Percentiles rank a stretch among this genome's conserved stretches.
Conservation (phyloP, 176 grass and related monocot species). For the Raddia guianensis region DNA sequence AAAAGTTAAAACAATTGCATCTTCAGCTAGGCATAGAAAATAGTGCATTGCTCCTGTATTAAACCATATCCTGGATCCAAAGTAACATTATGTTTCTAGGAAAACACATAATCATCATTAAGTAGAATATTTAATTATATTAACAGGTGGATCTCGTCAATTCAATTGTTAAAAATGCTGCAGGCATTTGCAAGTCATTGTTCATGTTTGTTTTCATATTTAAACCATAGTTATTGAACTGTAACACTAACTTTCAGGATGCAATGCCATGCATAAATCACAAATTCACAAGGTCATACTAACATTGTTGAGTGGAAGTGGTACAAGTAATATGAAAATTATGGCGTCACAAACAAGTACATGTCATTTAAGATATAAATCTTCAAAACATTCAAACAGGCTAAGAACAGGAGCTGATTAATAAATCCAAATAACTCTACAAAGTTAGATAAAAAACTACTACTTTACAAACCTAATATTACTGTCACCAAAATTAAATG, state of each 20-base stretch:
- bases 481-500: slow-evolving; percentile 25
- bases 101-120: neutral
- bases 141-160: neutral
- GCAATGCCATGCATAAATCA: slow-evolving; percentile 28
- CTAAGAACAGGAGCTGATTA: slow-evolving; percentile 1
- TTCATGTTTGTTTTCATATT: slow-evolving; percentile 3
- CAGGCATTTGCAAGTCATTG: slow-evolving; percentile 18
- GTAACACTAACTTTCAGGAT: slow-evolving; percentile 17
- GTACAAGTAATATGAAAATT: slow-evolving; percentile 25
- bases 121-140: slow-evolving; percentile 13
- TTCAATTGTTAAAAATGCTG: neutral
- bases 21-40: slow-evolving; percentile 6
- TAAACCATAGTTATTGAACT: neutral
- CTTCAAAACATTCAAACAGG: slow-evolving; percentile 20
- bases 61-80: slow-evolving; percentile 13
- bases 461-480: slow-evolving; percentile 21
- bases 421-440: neutral
- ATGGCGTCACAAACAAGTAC: slow-evolving; percentile 19
- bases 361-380: slow-evolving; percentile 1
- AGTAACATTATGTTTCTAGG: slow-evolving; percentile 15
- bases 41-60: neutral
- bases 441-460: neutral
- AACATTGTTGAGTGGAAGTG: neutral
- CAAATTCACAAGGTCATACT: slow-evolving; percentile 6
- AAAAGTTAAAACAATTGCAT: neutral